Evolutionary conservation across 345 rosid species (phyloP), one percentile per base, ranked within the genome.

Genomic region (Citrus mangshanensis): DNA sequence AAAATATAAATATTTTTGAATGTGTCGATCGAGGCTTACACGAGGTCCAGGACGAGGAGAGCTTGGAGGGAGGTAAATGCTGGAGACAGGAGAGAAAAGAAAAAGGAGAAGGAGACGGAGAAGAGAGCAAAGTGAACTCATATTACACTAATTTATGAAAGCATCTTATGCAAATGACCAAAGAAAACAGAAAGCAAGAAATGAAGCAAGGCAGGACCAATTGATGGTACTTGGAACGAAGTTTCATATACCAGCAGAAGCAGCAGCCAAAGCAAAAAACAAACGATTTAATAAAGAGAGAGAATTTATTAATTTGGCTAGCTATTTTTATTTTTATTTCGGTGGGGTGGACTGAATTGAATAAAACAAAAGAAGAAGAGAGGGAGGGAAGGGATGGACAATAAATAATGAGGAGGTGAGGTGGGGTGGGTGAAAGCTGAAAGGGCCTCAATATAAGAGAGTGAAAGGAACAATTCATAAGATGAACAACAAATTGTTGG

Each of bases 401-500:
- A 82, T 73, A 76, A 82, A 83, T 80, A 51, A 34, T 28, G 56
- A 73, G 67, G 34, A 10, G 9, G 30, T 63, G 34, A 10, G 9
- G 30, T 63, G 69, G 6, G 58, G 70, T 2, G 18, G 74, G 84
- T 69, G 77, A 16, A 54, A 1, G 7, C 51, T 3, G 51, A 46
- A 46, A 46, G 18, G 51, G 3, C 51, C 51, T 46, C 51, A 13
- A 13, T 46, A 46, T 12, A 46, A 40, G 68, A 73, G 76, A 38
- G 78, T 86, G 93, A 89, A 86, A 93, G 84, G 87, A 89, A 93
- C 92, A 81, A 84, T 42, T 83, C 93, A 78, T 79, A 73, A 70
- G 62, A 70, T 73, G 82, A 60, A 76, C 86, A 81, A 82, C 80
- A 87, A 86, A 82, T 77, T 59, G 81, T 77, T 63, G 81, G 83